A percentile compares a stretch with the other conserved stretches of the same genome.
These are phyloP conservation scores for Gnomoniopsis sp. DNA, from an alignment of 2,329 filamentous ascomycete genomes.

Conservation along the genomic window DNA sequence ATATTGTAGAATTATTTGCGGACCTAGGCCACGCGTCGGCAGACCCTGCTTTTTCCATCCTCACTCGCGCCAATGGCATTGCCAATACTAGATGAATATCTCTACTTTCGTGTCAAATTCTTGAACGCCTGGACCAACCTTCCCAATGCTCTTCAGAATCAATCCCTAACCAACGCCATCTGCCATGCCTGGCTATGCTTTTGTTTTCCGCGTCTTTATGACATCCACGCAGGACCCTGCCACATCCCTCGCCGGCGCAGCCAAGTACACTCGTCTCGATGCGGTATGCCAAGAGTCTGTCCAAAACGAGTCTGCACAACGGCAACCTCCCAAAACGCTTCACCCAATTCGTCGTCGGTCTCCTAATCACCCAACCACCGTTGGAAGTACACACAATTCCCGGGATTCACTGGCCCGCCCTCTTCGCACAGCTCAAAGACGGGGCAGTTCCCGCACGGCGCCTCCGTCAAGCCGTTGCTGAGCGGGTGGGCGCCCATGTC, in stretches of 20 bases:
- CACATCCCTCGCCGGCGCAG: not conserved
- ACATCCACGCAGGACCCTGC: not conserved
- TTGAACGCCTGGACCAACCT: not conserved
- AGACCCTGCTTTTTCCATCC: too few relatives aligned
- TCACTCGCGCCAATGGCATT: not conserved
- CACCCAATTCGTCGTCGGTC: slow-evolving; percentile 3
- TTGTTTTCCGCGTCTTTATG: not conserved
- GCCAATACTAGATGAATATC: not conserved
- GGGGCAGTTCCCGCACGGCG: slow-evolving; percentile 86
- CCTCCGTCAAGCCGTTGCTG: slow-evolving; percentile 77
- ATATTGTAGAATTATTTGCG: too few relatives aligned
- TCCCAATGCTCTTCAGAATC: not conserved
- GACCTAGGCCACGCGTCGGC: too few relatives aligned
- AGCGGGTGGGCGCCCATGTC: slow-evolving; percentile 37
- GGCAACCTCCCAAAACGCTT: not conserved
- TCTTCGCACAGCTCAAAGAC: slow-evolving; percentile 92
- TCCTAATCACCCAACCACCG: slow-evolving; percentile 65
- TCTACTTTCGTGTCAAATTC: not conserved
- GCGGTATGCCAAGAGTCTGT: too few relatives aligned
- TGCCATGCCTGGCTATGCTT: not conserved
- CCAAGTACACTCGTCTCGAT: not conserved
- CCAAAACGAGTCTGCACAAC: not conserved
- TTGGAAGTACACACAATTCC: slow-evolving; percentile 87
- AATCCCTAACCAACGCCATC: not conserved
- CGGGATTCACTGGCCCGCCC: slow-evolving; percentile 83